Conservation (phyloP, 805 yeast genomes). For the Metschnikowia henanensis region DNA sequence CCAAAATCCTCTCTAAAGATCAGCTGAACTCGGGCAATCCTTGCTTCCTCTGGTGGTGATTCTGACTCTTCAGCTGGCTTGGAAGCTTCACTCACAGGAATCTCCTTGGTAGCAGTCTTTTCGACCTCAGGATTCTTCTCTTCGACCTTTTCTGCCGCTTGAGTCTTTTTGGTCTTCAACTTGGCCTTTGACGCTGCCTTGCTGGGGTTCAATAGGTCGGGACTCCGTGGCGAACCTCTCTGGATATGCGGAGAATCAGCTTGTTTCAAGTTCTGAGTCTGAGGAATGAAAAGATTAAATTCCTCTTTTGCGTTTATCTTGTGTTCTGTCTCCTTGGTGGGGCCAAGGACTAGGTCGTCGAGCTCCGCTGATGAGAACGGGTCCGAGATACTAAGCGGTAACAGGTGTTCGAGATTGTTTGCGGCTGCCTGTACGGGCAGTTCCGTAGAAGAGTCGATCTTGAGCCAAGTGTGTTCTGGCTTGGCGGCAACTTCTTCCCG, state of each 20-base stretch:
- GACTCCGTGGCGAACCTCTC: not conserved
- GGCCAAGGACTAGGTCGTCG: not conserved
- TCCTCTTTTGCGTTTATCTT: not conserved
- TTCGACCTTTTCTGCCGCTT: not conserved
- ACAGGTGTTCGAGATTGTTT: not conserved
- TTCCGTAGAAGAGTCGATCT: not conserved
- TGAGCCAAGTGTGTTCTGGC: not conserved
- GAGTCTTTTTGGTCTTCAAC: not conserved
- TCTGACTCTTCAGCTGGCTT: too few species aligned
- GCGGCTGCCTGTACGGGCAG: not conserved
- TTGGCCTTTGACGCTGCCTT: not conserved
- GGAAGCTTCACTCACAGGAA: not conserved
- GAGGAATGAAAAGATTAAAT: not conserved
- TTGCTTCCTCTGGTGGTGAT: not conserved
- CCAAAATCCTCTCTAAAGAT: not conserved
- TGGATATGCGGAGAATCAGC: not conserved
- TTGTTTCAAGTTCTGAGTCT: not conserved
- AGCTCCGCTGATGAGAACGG: constrained; percentile 3
- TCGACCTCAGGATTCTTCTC: not conserved
- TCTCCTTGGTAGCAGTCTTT: not conserved
- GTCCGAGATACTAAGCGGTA: not conserved
- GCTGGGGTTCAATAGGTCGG: not conserved
- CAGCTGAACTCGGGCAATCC: not conserved
- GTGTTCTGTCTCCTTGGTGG: not conserved
- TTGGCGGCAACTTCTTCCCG: not conserved